Evolutionary conservation across 148 eudicot genomes (phyloP), one percentile per base, ranked within the genome.

Genomic region (Polygonum maritimum): DNA sequence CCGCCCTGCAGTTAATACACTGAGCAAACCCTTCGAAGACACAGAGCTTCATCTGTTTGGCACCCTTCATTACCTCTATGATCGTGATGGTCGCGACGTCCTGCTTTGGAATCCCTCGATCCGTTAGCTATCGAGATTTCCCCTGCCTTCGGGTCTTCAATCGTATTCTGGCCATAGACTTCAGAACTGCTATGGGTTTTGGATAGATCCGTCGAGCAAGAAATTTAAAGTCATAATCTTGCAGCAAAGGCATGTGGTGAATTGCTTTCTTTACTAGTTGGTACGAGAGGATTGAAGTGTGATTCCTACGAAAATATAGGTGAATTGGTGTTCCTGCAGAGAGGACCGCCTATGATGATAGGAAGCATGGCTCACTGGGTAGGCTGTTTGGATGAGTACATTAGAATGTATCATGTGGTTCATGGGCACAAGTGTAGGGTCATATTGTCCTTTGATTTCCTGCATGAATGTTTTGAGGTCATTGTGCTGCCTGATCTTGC

Each of bases 161-260:
- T 19, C 3, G 12, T 19, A n/a, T 5, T 3, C 21, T 19, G 63
- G 31, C 2, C 3, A 10, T 7, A 44, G 9, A 7, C 9, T 44
- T 44, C 47, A 44, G 19, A n/a, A 12, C 22, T 21, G 13, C 33
- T 58, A 19, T 65, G 70, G 70, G 4, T 65, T 65, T 15, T 65
- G 70, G 70, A 65, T 65, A 9, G 15, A 65, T n/a, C 70, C n/a
- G 35, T 33, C 70, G 41, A 65, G 41, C n/a, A 65, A 65, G 14
- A n/a, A 12, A 14, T 65, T 31, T 65, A 65, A 65, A 65, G 2
- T 35, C 70, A 65, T 65, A 33, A 5, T 65, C 31, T 3, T 62
- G 11, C 60, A 55, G 26, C 22, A 9, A 55, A 55, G 12, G 38
- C 69, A 38, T 22, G 39, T 26, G 11, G 15, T 11, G 69, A 31